These are phyloP conservation scores for Penicillium crustosum DNA, from an alignment of 2,329 filamentous ascomycete species.

Conservation along the genomic window DNA sequence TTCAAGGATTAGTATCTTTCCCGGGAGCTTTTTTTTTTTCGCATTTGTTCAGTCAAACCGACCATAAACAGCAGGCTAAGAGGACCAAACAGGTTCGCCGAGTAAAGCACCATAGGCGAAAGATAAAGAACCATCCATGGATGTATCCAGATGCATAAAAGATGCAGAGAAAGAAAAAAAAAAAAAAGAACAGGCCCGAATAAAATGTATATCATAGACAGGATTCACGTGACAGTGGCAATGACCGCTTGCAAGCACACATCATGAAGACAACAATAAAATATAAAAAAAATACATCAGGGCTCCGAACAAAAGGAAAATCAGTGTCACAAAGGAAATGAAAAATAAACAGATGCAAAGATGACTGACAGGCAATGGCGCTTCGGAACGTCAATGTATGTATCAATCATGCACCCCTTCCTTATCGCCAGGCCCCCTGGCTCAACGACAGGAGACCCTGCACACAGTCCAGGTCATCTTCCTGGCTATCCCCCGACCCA, in stretches of 20 bases:
- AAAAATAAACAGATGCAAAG: constrained; percentile 9
- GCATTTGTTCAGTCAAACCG: background rate
- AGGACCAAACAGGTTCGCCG: background rate
- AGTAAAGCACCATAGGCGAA: background rate
- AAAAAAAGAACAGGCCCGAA: constrained; percentile 3
- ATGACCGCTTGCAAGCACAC: constrained; percentile 33
- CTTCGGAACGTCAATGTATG: constrained; percentile 2
- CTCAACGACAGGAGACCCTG: constrained; percentile 85
- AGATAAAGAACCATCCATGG: background rate
- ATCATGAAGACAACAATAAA: constrained; percentile 21
- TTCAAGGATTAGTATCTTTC: constrained; percentile 28
- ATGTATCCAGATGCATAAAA: background rate
- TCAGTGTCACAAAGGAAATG: constrained; percentile 24
- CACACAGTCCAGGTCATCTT: constrained; percentile 81
- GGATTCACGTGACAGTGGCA: constrained; percentile 26
- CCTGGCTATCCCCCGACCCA: constrained; percentile 60
- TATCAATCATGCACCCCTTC: constrained; percentile 4
- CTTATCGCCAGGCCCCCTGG: constrained; percentile 82
- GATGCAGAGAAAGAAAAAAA: background rate
- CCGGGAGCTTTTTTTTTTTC: constrained; percentile 10
- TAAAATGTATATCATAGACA: constrained; percentile 18
- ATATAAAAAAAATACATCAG: constrained; percentile 20
- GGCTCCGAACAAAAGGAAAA: constrained; percentile 26
- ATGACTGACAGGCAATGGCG: constrained; percentile 3
- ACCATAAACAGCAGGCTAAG: background rate